Evolutionary conservation across 2,329 filamentous ascomycete genomes (phyloP), one percentile per base, ranked within the genome.

Genomic region (Scedosporium boydii): DNA sequence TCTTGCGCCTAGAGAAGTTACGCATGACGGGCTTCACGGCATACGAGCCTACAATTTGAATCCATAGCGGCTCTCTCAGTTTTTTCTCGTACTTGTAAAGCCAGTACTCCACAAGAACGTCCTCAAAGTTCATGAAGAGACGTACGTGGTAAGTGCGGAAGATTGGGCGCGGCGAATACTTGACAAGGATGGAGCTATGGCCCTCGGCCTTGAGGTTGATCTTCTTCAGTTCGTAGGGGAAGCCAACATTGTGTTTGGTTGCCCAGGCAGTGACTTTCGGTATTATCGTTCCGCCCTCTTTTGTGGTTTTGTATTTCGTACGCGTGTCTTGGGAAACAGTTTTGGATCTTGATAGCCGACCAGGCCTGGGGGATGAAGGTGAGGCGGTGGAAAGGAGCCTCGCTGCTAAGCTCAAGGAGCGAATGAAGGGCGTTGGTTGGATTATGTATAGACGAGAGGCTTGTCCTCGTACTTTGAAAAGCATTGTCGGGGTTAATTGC

Each of bases 41-140:
- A 60, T 18, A 53, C 63, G 26, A 66, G 58, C 56, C 63, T 26
- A 5, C 14, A 6, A 66, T 38, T 57, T 65, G 63, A 6, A 66
- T 7, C 58, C 64, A 66, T 27, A 66, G 62, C 26, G 63, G 63
- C 16, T 62, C 56, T 6, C 46, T 53, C 48, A 64, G 34, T 48
- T 63, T 60, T 38, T 62, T 46, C 51, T 64, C 63, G 57, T 65
- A 65, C 46, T 59, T 60, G 62, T 63, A 46, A 58, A 65, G 64
- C 12, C 56, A 44, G 53, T 66, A 65, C 55, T 41, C 51, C 10
- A 58, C 63, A 57, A 64, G 51, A n/a, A 62, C 46, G 27, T 66
- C 62, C 51, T 66, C 62, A 44, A 16, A 4, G 12, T 12, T 23
- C 3, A 38, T 55, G 38, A 66, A 66, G 38, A 55, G 16, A 4